Evolutionary conservation across 1,139 yeast species (phyloP).

Genomic region (Sugiyamaella pinicola): DNA sequence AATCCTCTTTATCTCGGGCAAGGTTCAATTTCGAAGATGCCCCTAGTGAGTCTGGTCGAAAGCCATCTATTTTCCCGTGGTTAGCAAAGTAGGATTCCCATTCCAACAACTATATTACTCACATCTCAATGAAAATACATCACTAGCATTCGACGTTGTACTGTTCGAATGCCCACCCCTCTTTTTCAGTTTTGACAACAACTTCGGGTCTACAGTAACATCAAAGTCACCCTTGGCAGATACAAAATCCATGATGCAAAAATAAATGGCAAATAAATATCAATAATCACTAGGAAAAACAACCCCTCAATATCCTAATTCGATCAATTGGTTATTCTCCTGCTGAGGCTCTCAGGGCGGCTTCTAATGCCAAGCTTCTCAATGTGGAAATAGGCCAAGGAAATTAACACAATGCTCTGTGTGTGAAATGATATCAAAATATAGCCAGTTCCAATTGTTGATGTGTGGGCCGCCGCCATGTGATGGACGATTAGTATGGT

Average conservation of each 20-base stretch:
- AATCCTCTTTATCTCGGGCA: constrained; percentile 32
- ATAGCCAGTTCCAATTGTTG: background rate
- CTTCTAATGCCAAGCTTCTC: too few relatives aligned
- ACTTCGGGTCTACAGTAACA: constrained; percentile 16
- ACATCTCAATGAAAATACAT: constrained; percentile 29
- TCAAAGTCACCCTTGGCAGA: constrained; percentile 15
- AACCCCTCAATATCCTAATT: background rate
- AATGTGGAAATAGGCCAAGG: too few relatives aligned
- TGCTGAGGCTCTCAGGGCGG: too few relatives aligned
- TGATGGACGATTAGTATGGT: background rate
- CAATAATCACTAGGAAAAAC: background rate
- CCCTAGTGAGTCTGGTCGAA: constrained; percentile 38
- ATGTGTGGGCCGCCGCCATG: background rate
- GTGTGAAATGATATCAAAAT: too few relatives aligned
- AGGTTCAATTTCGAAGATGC: constrained; percentile 26
- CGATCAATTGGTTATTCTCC: too few relatives aligned
- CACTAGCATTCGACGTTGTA: constrained; percentile 3
- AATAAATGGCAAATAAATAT: background rate
- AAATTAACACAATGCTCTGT: too few relatives aligned
- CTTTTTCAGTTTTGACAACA: constrained; percentile 10
- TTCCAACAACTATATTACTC: too few relatives aligned
- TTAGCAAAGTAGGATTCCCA: too few relatives aligned
- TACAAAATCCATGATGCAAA: constrained; percentile 13
- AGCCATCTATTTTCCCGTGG: constrained; percentile 29
- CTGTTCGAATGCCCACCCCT: background rate